These are phyloP conservation scores for Colletotrichum plurivorum DNA, from an alignment of 2,329 filamentous ascomycete genomes.

Conservation along the genomic window DNA sequence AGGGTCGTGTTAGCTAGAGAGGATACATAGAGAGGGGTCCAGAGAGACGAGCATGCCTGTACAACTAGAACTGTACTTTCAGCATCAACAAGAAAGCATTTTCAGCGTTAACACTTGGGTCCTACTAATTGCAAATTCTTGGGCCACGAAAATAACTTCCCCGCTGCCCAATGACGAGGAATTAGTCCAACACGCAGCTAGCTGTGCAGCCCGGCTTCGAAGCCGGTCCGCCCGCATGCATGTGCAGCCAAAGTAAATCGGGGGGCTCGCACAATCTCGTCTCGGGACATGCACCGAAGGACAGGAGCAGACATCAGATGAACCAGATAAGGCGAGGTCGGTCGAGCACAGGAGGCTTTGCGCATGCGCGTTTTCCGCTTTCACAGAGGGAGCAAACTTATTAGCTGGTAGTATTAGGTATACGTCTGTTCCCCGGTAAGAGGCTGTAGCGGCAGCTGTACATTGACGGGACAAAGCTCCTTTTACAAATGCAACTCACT, in stretches of 20 bases:
- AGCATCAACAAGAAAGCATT: too few relatives aligned
- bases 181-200: too few relatives aligned
- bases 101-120: too few relatives aligned
- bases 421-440: neutral
- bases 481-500: constrained; percentile 7
- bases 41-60: too few relatives aligned
- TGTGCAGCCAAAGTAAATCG: constrained; percentile 13
- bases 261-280: neutral
- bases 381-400: too few relatives aligned
- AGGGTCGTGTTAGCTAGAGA: neutral
- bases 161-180: too few relatives aligned
- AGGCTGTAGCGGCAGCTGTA: neutral
- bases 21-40: too few relatives aligned
- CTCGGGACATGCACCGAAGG: constrained; percentile 19
- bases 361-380: neutral
- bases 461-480: neutral
- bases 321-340: constrained; percentile 14
- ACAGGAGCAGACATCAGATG: constrained; percentile 10
- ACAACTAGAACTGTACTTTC: neutral
- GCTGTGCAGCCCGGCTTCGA: neutral
- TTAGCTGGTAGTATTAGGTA: neutral
- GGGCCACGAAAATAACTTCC: too few relatives aligned
- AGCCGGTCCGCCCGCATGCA: constrained; percentile 6
- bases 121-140: too few relatives aligned
- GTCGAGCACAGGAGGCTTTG: neutral